These are phyloP conservation scores for Amauroascus niger DNA, from an alignment of 2,329 filamentous ascomycete species.

Conservation along the genomic window DNA sequence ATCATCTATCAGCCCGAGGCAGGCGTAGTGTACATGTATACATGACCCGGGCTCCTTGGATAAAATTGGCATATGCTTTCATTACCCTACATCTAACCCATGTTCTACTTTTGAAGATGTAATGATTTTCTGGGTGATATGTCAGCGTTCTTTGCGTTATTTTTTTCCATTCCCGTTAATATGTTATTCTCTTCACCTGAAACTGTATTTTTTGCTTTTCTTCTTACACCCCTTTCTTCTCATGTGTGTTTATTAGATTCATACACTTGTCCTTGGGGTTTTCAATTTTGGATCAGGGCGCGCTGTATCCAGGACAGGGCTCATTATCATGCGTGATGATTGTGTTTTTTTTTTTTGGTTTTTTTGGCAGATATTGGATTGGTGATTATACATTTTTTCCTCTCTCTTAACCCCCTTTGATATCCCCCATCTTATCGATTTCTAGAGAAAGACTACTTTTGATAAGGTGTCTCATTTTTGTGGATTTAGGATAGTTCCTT, in stretches of 20 bases:
- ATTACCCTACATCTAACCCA: background rate
- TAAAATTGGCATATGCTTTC: background rate
- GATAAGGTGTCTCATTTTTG: background rate
- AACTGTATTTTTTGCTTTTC: background rate
- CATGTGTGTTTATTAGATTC: background rate
- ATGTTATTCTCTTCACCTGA: background rate
- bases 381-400: background rate
- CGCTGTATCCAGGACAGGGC: background rate
- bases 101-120: background rate
- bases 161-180: background rate
- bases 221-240: background rate
- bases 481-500: background rate
- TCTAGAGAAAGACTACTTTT: background rate
- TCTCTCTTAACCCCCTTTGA: background rate
- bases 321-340: background rate
- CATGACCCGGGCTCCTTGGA: background rate
- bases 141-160: background rate
- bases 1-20: background rate
- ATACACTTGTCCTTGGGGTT: background rate
- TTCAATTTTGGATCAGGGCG: background rate
- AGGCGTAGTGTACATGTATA: background rate
- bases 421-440: background rate
- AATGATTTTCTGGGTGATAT: background rate
- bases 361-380: background rate
- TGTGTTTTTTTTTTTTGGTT: background rate